Conservation (phyloP, 2,329 filamentous ascomycete species). For the Biscogniauxia marginata region DNA sequence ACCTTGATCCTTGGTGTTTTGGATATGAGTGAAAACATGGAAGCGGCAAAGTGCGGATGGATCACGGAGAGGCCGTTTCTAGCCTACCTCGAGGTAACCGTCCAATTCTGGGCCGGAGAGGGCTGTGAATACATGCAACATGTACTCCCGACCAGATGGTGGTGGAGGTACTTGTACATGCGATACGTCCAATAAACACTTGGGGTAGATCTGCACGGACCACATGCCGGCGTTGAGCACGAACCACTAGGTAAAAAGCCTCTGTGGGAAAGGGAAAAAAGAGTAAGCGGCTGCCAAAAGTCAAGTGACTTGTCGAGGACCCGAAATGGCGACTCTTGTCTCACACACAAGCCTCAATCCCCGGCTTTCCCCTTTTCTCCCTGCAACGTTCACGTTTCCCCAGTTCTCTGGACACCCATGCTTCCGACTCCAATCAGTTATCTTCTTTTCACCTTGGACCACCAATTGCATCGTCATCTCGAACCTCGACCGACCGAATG, state of each 20-base stretch:
- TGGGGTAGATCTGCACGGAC: background rate
- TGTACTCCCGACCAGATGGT: background rate
- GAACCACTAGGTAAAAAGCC: background rate
- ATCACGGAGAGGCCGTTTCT: slow-evolving; percentile 22
- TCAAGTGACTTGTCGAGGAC: slow-evolving; percentile 19
- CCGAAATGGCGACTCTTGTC: slow-evolving; percentile 2
- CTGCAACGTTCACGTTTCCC: background rate
- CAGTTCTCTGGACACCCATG: slow-evolving; percentile 9
- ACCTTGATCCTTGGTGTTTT: slow-evolving; percentile 1
- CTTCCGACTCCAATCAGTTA: slow-evolving; percentile 7
- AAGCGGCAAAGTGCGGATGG: slow-evolving; percentile 20
- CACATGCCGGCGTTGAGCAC: background rate
- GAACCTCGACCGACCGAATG: slow-evolving; percentile 15
- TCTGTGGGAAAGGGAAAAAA: background rate
- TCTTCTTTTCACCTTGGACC: slow-evolving; percentile 7
- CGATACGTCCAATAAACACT: background rate
- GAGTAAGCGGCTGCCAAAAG: slow-evolving; percentile 2
- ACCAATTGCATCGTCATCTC: slow-evolving; percentile 14
- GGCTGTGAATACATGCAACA: background rate
- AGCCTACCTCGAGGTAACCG: slow-evolving; percentile 9
- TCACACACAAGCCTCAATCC: background rate
- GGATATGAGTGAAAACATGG: slow-evolving; percentile 14
- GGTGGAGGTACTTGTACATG: background rate
- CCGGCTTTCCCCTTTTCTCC: background rate
- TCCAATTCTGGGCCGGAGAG: background rate